Evolutionary conservation across 2,329 filamentous ascomycete genomes (phyloP), one percentile per base, ranked within the genome.

Genomic region (Penicillium sp.): DNA sequence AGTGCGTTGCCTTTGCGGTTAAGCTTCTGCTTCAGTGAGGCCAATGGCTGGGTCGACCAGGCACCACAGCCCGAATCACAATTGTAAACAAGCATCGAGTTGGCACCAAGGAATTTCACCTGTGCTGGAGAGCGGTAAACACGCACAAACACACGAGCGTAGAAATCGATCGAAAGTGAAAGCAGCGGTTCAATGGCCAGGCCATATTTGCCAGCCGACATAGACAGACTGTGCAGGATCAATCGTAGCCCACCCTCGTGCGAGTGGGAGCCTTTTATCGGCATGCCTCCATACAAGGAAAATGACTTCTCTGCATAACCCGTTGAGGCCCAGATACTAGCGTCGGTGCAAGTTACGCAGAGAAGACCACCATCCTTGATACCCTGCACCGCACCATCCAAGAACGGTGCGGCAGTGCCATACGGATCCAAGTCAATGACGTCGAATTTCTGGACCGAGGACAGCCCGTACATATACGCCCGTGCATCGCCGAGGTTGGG

Each of bases 351-450:
- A 1, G 94, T 99, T 5, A 99, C 89, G 71, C 92, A 97, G 4
- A 99, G 82, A 37, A 99, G 80, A 4, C 94, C 94, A 1, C 93
- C 93, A 64, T 97, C 90, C 60, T 89, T 86, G 7, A 97, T 83
- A 1, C 90, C 86, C 74, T 97, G 92, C 8, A 99, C 80, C 1
- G 94, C 92, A 1, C 90, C 87, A 70, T 99, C 94, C 51, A 99
- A 82, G 73, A 99, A 99, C 1, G 90, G 89, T 9, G 90, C 90
- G 1, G 93, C 94, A 0, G 91, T 95, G 41, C 94, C 94, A 67
- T 99, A 99, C 0, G 94, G 94, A 71, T 99, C 94, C 27, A 99
- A 82, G 71, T 99, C 94, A 60, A 99, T 94, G 22, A 97, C 92
- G 72, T 97, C 90, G 72, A 96, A 99, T 66, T 83, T 86, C 68